Conservation (phyloP, 2,329 filamentous ascomycete genomes). For the Zopfia rhizophila region DNA sequence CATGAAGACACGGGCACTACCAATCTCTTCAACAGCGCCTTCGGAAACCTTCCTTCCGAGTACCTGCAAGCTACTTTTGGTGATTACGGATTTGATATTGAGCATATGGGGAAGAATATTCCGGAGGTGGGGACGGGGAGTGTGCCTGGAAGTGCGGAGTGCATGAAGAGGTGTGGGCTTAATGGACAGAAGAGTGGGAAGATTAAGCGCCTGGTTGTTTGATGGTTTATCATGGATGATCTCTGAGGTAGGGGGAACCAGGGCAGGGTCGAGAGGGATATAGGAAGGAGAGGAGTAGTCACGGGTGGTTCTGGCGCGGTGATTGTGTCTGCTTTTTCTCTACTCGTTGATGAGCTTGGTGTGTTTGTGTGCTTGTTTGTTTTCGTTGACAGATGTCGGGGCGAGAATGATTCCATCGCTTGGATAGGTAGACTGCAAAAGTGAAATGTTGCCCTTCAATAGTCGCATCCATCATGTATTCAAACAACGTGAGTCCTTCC, state of each 20-base stretch:
- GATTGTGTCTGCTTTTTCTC: too few species aligned
- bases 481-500: too few species aligned
- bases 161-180: constrained; percentile 47
- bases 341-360: too few species aligned
- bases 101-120: constrained; percentile 44
- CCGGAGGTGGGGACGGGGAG: constrained; percentile 55
- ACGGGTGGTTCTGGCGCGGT: too few species aligned
- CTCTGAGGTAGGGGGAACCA: neutral
- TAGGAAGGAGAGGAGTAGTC: too few species aligned
- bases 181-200: neutral
- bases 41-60: constrained; percentile 48
- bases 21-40: constrained; percentile 59
- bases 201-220: neutral
- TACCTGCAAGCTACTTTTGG: constrained; percentile 59
- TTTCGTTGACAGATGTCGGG: too few species aligned
- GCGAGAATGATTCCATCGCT: too few species aligned
- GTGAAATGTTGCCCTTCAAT: too few species aligned
- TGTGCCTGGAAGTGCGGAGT: constrained; percentile 54
- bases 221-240: neutral
- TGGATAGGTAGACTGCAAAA: too few species aligned
- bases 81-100: constrained; percentile 41
- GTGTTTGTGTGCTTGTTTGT: too few species aligned
- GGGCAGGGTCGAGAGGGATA: too few species aligned
- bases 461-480: too few species aligned
- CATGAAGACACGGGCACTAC: constrained; percentile 62